Conservation (phyloP, 768 basidiomycete species). For the Scleroderma citrinum region DNA sequence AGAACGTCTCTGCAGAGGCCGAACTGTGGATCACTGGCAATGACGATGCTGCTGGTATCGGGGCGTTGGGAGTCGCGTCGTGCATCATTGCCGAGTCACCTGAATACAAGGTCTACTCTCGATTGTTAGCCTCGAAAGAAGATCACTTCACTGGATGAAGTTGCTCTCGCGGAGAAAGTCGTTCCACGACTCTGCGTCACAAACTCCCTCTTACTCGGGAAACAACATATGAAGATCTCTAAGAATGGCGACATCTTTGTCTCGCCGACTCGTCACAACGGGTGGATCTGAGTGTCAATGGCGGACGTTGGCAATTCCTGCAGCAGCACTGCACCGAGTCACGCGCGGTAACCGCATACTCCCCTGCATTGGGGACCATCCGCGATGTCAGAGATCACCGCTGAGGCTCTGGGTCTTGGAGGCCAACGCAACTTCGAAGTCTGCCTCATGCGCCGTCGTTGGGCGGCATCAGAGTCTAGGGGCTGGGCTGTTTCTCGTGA, state of each 20-base stretch:
- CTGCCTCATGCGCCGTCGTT: slow-evolving; percentile 13
- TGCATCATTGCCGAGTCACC: slow-evolving; percentile 26
- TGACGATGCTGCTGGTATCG: slow-evolving; percentile 25
- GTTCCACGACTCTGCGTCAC: slow-evolving; percentile 21
- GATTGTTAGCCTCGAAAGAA: slow-evolving; percentile 24
- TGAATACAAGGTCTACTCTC: slow-evolving; percentile 24
- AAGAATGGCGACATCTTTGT: slow-evolving; percentile 22
- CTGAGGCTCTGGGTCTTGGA: slow-evolving; percentile 12
- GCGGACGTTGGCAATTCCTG: slow-evolving; percentile 5
- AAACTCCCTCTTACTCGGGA: slow-evolving; percentile 21
- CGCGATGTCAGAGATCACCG: slow-evolving; percentile 17
- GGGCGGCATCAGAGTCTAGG: slow-evolving; percentile 15
- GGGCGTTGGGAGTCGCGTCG: slow-evolving; percentile 23
- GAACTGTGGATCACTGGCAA: slow-evolving; percentile 27
- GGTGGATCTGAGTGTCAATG: slow-evolving; percentile 21
- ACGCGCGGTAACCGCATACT: slow-evolving; percentile 13
- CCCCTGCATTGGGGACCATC: slow-evolving; percentile 9
- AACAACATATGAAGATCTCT: slow-evolving; percentile 25
- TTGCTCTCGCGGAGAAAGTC: slow-evolving; percentile 16
- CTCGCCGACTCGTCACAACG: slow-evolving; percentile 25
- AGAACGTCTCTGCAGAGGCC: slow-evolving; percentile 18
- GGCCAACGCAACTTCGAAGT: slow-evolving; percentile 3
- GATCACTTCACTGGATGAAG: slow-evolving; percentile 21
- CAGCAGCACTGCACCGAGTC: slow-evolving; percentile 9
- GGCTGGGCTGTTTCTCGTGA: slow-evolving; percentile 5